These are phyloP conservation scores for Daldinia decipiens DNA, from an alignment of 495 filamentous ascomycete species.

Conservation along the genomic window DNA sequence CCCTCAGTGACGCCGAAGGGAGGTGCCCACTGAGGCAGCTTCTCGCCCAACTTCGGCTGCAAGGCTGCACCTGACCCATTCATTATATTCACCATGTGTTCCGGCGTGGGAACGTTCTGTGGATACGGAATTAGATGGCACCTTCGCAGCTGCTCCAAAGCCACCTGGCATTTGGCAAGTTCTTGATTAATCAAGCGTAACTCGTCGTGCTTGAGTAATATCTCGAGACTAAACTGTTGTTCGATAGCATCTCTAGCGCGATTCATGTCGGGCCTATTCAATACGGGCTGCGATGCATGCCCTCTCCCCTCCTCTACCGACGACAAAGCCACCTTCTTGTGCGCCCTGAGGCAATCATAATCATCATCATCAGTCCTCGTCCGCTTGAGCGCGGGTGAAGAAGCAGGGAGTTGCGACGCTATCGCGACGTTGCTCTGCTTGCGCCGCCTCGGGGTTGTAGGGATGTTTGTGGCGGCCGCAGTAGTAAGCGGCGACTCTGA, in stretches of 20 bases:
- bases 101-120: constrained; percentile 65
- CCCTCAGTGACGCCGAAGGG: constrained; percentile 91
- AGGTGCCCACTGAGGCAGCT: constrained; percentile 72
- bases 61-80: constrained; percentile 76
- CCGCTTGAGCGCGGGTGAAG: constrained; percentile 51
- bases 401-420: constrained; percentile 41
- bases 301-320: constrained; percentile 33
- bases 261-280: constrained; percentile 43
- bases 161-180: constrained; percentile 92
- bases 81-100: constrained; percentile 72
- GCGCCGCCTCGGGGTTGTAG: constrained; percentile 44
- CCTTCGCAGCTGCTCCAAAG: constrained; percentile 93
- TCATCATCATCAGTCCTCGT: constrained; percentile 47
- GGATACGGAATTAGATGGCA: constrained; percentile 92
- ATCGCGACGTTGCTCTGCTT: constrained; percentile 49
- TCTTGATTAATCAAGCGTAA: constrained; percentile 94
- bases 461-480: constrained; percentile 13
- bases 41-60: constrained; percentile 62
- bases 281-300: constrained; percentile 24
- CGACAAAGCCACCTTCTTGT: constrained; percentile 46
- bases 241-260: constrained; percentile 77
- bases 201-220: constrained; percentile 93
- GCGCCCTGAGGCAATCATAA: constrained; percentile 51
- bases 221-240: constrained; percentile 88
- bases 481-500: constrained; percentile 37